Conservation (phyloP, 257 asterid genomes). For the Linderniella brevidens region DNA sequence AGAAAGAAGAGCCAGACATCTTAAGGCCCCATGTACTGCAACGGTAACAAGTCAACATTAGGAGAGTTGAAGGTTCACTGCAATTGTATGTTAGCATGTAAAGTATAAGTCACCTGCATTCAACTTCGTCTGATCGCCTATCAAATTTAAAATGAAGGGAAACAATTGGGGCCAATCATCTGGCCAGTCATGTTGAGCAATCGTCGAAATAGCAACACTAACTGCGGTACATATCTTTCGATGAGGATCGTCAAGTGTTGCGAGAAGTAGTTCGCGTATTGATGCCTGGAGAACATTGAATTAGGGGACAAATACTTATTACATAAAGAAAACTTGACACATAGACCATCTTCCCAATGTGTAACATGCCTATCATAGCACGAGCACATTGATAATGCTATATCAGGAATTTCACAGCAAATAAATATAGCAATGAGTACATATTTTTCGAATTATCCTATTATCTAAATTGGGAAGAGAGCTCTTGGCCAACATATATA, state of each 20-base stretch:
- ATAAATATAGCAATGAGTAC: too few relatives aligned
- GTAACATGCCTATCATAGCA: conserved; percentile 2
- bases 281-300: conserved; percentile 29
- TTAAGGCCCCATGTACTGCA: conserved; percentile 88
- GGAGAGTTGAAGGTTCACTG: too few relatives aligned
- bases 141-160: conserved; percentile 48
- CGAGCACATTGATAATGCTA: too few relatives aligned
- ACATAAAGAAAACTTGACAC: conserved; percentile 4
- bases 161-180: conserved; percentile 90
- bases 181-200: conserved; percentile 88
- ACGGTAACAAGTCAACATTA: conserved; percentile 4
- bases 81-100: neutral
- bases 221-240: conserved; percentile 81
- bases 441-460: too few relatives aligned
- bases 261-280: conserved; percentile 50
- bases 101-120: conserved; percentile 42
- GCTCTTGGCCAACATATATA: too few relatives aligned
- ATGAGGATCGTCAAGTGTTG: conserved; percentile 58
- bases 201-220: conserved; percentile 67
- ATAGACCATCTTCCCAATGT: conserved; percentile 7
- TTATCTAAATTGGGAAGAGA: too few relatives aligned
- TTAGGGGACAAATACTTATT: conserved; percentile 7
- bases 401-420: too few relatives aligned
- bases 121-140: conserved; percentile 44
- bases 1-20: conserved; percentile 82